Evolutionary conservation across 768 basidiomycete species (phyloP).

Genomic region (Hygrocybe punicea): DNA sequence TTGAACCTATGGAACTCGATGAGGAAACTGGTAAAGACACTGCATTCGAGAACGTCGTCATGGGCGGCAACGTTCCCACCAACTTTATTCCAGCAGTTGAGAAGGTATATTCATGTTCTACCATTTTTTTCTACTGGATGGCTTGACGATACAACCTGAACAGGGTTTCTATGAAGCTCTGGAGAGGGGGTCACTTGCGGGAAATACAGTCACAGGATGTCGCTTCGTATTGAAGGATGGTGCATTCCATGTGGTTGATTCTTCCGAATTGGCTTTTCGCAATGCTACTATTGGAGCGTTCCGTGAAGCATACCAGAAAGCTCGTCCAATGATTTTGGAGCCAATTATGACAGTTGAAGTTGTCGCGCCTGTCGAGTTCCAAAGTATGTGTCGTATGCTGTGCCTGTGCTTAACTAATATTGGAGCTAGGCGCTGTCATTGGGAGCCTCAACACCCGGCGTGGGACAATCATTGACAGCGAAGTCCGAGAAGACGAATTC

Average conservation of each 20-base stretch:
- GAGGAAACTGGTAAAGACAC: conserved; percentile 77
- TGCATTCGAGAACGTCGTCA: conserved; percentile 81
- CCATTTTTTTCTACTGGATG: background rate
- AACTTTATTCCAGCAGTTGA: conserved; percentile 94
- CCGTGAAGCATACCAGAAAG: conserved; percentile 79
- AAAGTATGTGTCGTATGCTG: conserved; percentile 47
- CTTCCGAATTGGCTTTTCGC: conserved; percentile 93
- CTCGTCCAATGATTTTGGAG: conserved; percentile 81
- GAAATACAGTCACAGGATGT: conserved; percentile 82
- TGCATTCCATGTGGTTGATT: conserved; percentile 90
- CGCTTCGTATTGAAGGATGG: conserved; percentile 90
- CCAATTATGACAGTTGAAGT: conserved; percentile 99
- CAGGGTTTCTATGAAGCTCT: conserved; percentile 94
- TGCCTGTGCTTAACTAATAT: background rate
- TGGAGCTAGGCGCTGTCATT: conserved; percentile 69
- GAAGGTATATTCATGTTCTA: conserved; percentile 52
- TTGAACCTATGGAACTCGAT: conserved; percentile 81
- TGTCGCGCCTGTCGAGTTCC: conserved; percentile 93
- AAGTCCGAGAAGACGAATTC: conserved; percentile 96
- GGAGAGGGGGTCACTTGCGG: conserved; percentile 85
- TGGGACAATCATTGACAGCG: conserved; percentile 92
- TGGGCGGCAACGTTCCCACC: conserved; percentile 88
- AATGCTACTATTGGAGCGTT: conserved; percentile 89
- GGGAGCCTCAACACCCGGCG: conserved; percentile 89
- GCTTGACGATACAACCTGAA: background rate